Conservation (phyloP, 2,329 filamentous ascomycete genomes). For the Ophiobolus disseminans region DNA sequence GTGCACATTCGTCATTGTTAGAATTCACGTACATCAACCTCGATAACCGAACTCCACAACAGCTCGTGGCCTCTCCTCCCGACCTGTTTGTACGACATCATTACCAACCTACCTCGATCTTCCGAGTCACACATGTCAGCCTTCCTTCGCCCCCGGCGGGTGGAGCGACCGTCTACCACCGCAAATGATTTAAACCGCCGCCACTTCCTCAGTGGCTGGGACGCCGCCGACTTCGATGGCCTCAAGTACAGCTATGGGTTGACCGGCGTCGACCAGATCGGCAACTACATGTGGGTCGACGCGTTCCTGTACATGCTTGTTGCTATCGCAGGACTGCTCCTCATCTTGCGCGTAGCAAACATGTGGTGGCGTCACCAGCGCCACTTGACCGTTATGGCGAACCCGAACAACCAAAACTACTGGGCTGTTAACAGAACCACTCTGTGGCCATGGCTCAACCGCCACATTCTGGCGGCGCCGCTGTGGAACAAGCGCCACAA, state of each 20-base stretch:
- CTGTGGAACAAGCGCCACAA: constrained; percentile 79
- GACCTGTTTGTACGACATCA: constrained; percentile 9
- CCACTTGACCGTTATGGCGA: constrained; percentile 54
- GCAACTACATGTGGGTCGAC: constrained; percentile 57
- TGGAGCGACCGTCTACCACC: constrained; percentile 21
- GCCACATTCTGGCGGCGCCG: constrained; percentile 72
- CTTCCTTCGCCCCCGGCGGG: constrained; percentile 31
- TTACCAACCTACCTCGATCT: constrained; percentile 7
- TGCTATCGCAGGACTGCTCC: constrained; percentile 44
- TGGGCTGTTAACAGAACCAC: constrained; percentile 55
- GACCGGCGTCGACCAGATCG: constrained; percentile 55
- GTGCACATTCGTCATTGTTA: constrained; percentile 15
- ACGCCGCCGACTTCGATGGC: constrained; percentile 34
- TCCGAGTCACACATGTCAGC: constrained; percentile 33
- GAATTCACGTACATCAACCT: constrained; percentile 12
- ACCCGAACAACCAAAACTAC: constrained; percentile 51
- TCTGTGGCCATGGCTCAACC: constrained; percentile 66
- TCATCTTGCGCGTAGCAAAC: constrained; percentile 51
- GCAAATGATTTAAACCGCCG: constrained; percentile 20
- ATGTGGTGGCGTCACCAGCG: constrained; percentile 55
- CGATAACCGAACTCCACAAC: constrained; percentile 4
- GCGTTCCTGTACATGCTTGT: constrained; percentile 50
- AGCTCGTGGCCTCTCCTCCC: constrained; percentile 11
- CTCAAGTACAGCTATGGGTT: constrained; percentile 54
- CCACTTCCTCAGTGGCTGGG: constrained; percentile 40